Base-by-base conservation (phyloP, 2,329 filamentous ascomycete genomes). In the Neonectria hederae region DNA sequence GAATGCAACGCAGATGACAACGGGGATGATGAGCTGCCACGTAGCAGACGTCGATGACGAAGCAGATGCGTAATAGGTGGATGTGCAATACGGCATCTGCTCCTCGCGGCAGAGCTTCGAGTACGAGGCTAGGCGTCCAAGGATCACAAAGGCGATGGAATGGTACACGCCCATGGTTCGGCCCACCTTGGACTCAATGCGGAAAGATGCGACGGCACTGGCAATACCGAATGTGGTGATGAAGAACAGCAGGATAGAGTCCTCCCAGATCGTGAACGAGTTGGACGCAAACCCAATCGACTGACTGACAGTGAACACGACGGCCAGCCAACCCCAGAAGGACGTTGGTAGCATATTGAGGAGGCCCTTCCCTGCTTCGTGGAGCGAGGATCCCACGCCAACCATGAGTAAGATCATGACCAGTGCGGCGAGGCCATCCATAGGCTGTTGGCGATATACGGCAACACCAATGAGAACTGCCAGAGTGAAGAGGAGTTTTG, bases 191-290 rank as follows among this genome's bases (percentile, higher is more conserved):
- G 86, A 84, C 55, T 89, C 85, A 68, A 94, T 89, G 17, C 92
- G 88, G 73, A 97, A 85, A 0, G 94, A 94, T 2, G 91, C 89
- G 13, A 93, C 79, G 13, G 91, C 86, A 38, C 91, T 88, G n/a
- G 90, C 84, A 7, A 94, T 79, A 30, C 94, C 94, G 76, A 98
- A 97, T 0, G 94, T 96, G 2, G 89, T 89, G 63, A 97, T 87
- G 81, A 98, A 95, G 81, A 97, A 97, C 3, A 97, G 84, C 5
- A 97, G 85, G 60, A 97, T 97, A 14, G 93, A 92, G 75, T 99
- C 96, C 81, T 99, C 96, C 94, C 96, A 99, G 69, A 99, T 97
- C 0, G 95, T 98, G 80, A 94, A 99, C 0, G 96, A 99, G 80
- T 99, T 99, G 4, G 96, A 96, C 0, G 95, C 95, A 77, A 98